Base-by-base conservation (phyloP, 129 eudicot species). In the Flaveria ramosissima region DNA sequence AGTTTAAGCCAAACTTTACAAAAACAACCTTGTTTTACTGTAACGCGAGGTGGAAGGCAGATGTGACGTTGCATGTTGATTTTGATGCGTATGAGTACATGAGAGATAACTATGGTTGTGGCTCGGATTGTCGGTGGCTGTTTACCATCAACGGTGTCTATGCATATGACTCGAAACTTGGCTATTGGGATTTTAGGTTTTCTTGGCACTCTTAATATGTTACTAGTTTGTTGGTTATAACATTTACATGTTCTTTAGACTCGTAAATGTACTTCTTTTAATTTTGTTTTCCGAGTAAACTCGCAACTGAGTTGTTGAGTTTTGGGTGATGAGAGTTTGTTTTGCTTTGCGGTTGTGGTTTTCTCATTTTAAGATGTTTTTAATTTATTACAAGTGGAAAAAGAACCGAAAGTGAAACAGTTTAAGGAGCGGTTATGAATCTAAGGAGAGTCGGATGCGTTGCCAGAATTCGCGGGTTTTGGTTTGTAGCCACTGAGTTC, bases 401-500 rank as follows among this genome's bases (percentile, higher is more conserved):
- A 15, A 42, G 12, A 9, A 20, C 21, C 14, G 8, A 60, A 45
- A 7, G 3, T 2, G 59, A 10, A 41, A 62, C 17, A 39, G 47
- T 52, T 72, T 1, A 68, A 41, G 39, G 47, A n/a, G 52, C 24
- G 32, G 23, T 53, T 10, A 3, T 3, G 43, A 9, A 80, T 80
- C 75, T 56, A 81, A 46, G 19, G 75, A 52, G 63, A 43, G 65
- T 68, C 69, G 9, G 80, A 70, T 47, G 67, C 57, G 12, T 73
- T 72, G 10, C 84, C 87, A 4, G 88, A 90, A 48, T 82, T 76
- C 23, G 80, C 60, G 4, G 83, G 20, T 61, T 26, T 59, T 73
- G 84, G 91, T 46, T 88, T 91, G 81, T 88, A 88, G 26, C 82
- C 88, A 63, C 82, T 82, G 63, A 88, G 39, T 76, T 91, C 82